Evolutionary conservation across 257 asterid species (phyloP).

Genomic region (Solanum pinnatisectum): DNA sequence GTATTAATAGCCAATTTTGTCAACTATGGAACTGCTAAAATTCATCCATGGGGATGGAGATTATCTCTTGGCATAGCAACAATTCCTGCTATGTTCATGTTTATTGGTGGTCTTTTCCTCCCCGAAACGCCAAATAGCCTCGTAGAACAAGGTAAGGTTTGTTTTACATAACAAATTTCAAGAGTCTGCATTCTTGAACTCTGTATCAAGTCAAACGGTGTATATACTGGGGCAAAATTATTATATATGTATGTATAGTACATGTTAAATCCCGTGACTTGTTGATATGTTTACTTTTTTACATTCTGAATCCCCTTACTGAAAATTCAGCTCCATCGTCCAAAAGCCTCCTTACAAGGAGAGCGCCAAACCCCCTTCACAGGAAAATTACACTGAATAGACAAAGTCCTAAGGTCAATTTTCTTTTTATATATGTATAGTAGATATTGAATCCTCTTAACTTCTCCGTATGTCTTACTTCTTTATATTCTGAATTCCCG

Average conservation of each 20-base stretch:
- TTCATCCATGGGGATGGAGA: constrained; percentile 85
- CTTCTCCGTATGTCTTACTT: not conserved
- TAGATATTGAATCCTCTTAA: no score
- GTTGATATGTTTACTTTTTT: not conserved
- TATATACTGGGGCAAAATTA: not conserved
- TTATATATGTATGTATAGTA: not conserved
- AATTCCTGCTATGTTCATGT: constrained; percentile 55
- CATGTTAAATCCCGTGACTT: not conserved
- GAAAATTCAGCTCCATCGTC: not conserved
- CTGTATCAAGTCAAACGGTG: not conserved
- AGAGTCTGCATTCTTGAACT: not conserved
- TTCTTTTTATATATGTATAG: no score
- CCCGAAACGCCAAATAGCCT: constrained; percentile 82
- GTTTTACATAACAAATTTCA: not conserved
- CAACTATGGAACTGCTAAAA: constrained; percentile 37
- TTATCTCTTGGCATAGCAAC: constrained; percentile 60
- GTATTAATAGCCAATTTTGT: constrained; percentile 52
- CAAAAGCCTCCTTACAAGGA: no score
- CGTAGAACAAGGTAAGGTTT: constrained; percentile 42
- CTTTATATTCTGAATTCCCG: not conserved
- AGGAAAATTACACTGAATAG: no score
- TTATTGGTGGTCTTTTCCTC: constrained; percentile 53
- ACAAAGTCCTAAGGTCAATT: no score
- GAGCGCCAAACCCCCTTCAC: no score
- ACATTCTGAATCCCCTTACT: not conserved